Evolutionary conservation across 169 alveolate species (phyloP).

Genomic region (Plasmodium relictum): DNA sequence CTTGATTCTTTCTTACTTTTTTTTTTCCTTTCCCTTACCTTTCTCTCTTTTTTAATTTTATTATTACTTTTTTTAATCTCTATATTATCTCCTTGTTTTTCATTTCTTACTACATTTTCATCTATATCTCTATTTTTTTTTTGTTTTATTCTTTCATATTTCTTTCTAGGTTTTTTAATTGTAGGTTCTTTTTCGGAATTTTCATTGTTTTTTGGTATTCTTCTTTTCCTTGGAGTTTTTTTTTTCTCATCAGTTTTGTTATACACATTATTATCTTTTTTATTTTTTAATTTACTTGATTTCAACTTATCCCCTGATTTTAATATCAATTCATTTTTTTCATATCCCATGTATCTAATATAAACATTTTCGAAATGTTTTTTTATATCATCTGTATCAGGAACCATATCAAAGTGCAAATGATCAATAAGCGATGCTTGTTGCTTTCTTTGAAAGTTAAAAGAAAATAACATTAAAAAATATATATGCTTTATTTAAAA

Average conservation of each 20-base stretch:
- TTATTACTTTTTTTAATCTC: neutral
- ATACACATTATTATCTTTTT: constrained; percentile 9
- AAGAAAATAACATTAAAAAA: constrained; percentile 8
- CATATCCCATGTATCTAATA: constrained; percentile 66
- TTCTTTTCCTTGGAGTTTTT: constrained; percentile 40
- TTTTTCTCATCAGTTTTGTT: constrained; percentile 38
- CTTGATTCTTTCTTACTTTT: constrained; percentile 14
- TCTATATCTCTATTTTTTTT: constrained; percentile 30
- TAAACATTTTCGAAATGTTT: constrained; percentile 46
- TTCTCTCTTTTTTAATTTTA: constrained; percentile 20
- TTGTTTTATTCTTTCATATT: constrained; percentile 69
- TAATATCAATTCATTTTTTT: neutral
- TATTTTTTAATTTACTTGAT: constrained; percentile 10
- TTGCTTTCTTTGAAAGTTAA: constrained; percentile 20
- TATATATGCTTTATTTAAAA: neutral
- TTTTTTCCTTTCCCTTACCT: constrained; percentile 20
- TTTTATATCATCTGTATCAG: constrained; percentile 58
- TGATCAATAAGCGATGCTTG: constrained; percentile 39
- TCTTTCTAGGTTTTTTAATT: constrained; percentile 71
- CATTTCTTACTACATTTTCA: constrained; percentile 4
- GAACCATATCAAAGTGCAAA: constrained; percentile 67
- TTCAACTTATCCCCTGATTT: constrained; percentile 19
- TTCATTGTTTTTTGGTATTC: constrained; percentile 16
- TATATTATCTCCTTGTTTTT: neutral
- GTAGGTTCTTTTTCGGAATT: constrained; percentile 17